phyloP scores from a whole-genome alignment of 2,329 filamentous ascomycete genomes.

The Neocucurbitaria cava region DNA sequence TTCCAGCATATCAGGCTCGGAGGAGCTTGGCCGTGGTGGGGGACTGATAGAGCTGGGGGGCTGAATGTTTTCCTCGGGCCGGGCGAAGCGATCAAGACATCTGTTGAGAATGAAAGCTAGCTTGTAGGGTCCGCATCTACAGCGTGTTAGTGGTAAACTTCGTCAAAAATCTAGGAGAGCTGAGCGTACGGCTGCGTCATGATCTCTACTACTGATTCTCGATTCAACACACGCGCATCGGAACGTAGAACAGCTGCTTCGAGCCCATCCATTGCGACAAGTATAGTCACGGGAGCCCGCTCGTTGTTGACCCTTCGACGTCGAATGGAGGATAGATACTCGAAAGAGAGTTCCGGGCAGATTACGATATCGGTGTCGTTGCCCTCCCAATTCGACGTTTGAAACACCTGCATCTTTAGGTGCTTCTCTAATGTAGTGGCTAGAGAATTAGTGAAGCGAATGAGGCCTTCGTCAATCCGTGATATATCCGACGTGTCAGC shows the following conservation, averaged over 20 bases:
- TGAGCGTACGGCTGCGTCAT: slow-evolving; percentile 43
- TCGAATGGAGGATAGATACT: slow-evolving; percentile 38
- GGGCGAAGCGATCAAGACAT: slow-evolving; percentile 37
- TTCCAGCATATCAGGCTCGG: not conserved
- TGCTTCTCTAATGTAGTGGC: slow-evolving; percentile 27
- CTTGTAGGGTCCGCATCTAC: slow-evolving; percentile 44
- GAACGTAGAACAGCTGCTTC: slow-evolving; percentile 44
- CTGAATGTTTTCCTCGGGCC: slow-evolving; percentile 27
- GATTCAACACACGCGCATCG: slow-evolving; percentile 36
- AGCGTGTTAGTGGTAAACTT: not conserved
- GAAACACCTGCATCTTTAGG: slow-evolving; percentile 36
- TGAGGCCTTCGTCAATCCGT: slow-evolving; percentile 19
- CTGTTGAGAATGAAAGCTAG: slow-evolving; percentile 37
- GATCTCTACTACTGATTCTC: slow-evolving; percentile 43
- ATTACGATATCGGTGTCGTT: slow-evolving; percentile 40
- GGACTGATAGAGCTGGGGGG: not conserved
- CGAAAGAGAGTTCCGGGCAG: slow-evolving; percentile 42
- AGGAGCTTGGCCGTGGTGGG: not conserved
- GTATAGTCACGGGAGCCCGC: slow-evolving; percentile 35
- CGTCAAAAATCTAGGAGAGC: not conserved
- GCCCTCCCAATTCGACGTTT: slow-evolving; percentile 30
- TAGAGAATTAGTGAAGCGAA: slow-evolving; percentile 30
- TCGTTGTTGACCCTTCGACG: slow-evolving; percentile 2
- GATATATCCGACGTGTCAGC: slow-evolving; percentile 2
- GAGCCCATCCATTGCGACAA: slow-evolving; percentile 41